A percentile compares a stretch with the other conserved stretches of the same genome.
These are phyloP conservation scores for Skeletonema grethae DNA, from an alignment of 108 stramenopile genomes.

Conservation along the genomic window DNA sequence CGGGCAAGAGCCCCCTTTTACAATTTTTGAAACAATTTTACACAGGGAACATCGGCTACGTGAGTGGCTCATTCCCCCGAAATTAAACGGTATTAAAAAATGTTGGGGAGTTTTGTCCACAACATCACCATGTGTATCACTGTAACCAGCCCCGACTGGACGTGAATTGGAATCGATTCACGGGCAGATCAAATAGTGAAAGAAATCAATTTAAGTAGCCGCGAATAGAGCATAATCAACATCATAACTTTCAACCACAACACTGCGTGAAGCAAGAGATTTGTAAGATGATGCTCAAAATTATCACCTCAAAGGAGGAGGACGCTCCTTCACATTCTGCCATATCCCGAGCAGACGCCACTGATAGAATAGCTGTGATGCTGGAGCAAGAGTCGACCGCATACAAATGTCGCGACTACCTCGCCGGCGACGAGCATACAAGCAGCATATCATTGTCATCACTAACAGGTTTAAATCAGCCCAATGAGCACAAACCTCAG, in stretches of 20 bases:
- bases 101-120: too few relatives aligned
- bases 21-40: too few relatives aligned
- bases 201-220: background rate
- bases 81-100: too few relatives aligned
- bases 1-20: too few relatives aligned
- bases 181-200: background rate
- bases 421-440: background rate
- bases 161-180: too few relatives aligned
- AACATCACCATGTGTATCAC: too few relatives aligned
- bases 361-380: background rate
- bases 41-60: too few relatives aligned
- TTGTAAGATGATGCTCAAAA: background rate
- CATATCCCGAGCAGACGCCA: background rate
- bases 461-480: too few relatives aligned
- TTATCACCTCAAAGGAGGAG: constrained; percentile 2
- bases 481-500: background rate
- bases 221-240: too few relatives aligned
- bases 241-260: background rate
- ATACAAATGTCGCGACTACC: background rate
- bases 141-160: too few relatives aligned
- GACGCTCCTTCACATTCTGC: background rate
- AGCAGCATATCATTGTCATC: background rate
- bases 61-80: too few relatives aligned
- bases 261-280: background rate
- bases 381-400: background rate